Percentiles rank a stretch among this genome's conserved stretches.
Conservation (phyloP, 139 green algal genomes). For the Limnomonas spitsbergensis region DNA sequence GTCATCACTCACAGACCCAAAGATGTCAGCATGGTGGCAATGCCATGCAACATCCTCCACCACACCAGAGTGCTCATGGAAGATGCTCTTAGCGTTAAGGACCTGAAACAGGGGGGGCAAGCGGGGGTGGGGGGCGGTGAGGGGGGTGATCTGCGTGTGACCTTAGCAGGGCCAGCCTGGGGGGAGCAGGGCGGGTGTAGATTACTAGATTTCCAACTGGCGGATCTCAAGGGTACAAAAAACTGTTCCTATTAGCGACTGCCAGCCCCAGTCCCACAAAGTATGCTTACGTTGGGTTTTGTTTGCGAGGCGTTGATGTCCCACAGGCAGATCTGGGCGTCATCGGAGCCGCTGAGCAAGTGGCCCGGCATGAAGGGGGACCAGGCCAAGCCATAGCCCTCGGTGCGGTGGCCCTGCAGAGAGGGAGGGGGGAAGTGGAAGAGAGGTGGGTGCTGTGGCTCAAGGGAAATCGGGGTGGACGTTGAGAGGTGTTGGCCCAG, state of each 20-base stretch:
- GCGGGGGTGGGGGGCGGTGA: too few species aligned
- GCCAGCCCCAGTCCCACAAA: too few species aligned
- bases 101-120: background rate
- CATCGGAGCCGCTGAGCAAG: slow-evolving; percentile 92
- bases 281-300: slow-evolving; percentile 17
- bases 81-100: slow-evolving; percentile 75
- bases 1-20: slow-evolving; percentile 95
- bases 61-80: slow-evolving; percentile 73
- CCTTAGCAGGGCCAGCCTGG: too few species aligned
- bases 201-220: too few species aligned
- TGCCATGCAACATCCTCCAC: slow-evolving; percentile 94
- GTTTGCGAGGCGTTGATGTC: slow-evolving; percentile 64
- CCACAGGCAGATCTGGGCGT: slow-evolving; percentile 98
- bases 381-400: slow-evolving; percentile 98
- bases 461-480: too few species aligned
- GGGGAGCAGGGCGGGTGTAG: too few species aligned
- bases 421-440: background rate
- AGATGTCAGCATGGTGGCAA: slow-evolving; percentile 82
- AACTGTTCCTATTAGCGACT: too few species aligned
- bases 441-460: too few species aligned
- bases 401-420: slow-evolving; percentile 81
- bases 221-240: too few species aligned
- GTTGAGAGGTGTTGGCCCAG: too few species aligned
- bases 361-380: slow-evolving; percentile 71
- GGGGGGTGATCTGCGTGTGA: too few species aligned